Base-by-base conservation (phyloP, 1,284 basidiomycete species). In the Cronartium quercuum region DNA sequence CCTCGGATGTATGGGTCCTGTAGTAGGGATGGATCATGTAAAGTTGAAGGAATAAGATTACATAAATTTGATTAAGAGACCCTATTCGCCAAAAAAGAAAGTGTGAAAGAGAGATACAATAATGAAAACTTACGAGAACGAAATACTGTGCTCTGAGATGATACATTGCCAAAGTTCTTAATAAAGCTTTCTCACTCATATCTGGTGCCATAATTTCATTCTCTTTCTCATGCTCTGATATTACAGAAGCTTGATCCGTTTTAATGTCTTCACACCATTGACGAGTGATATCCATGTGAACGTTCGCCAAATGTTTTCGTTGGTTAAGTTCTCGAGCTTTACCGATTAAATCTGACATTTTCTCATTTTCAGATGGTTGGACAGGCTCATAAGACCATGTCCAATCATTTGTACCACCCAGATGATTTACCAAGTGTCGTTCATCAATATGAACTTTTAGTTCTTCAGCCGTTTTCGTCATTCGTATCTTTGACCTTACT, bases 131-230 rank as follows among this genome's bases (percentile, higher is more conserved):
- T 13, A 74, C 71, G 29, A 74, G 38, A n/a, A 66, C 42, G 35
- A 74, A 74, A 58, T 74, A 74, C 18, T 74, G 71, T 15, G 65
- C 64, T 38, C 71, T 21, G 1, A 74, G 40, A 29, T 66, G 64
- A 58, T 66, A 61, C 7, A 40, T 61, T n/a, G 66, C 21, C 24
- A 66, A 74, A 21, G 40, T 66, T 6, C 70, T 51, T 9, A 74
- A n/a, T 4, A 18, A 40, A 15, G 63, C 64, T 29, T 42, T 51
- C 2, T n/a, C 18, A 55, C 58, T 47, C n/a, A 24, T 13, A 61
- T 69, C 67, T 2, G 40, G 38, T 29, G 41, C 41, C 21, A 58
- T 42, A 29, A 40, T 29, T 34, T 71, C 60, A 21, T 71, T 44
- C 3, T 55, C n/a, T 18, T 40, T 12, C 37, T 60, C 67, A 18